A percentile compares a stretch with the other conserved stretches of the same genome.
These are phyloP conservation scores for Cicer arietinum DNA, from an alignment of 306 rosid species.

Conservation along the genomic window DNA sequence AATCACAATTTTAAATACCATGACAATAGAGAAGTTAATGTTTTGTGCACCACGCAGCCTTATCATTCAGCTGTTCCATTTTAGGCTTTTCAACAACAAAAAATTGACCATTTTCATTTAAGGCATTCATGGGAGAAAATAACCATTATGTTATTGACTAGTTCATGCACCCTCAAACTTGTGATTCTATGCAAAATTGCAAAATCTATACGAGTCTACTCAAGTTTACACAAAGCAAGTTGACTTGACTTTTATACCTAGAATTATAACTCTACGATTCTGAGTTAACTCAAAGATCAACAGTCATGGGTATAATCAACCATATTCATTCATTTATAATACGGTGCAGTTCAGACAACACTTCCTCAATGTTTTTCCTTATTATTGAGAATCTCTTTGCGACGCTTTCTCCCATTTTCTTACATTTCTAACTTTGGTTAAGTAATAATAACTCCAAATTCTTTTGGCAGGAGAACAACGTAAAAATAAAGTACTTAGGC, in stretches of 20 bases:
- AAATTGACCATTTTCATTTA: neutral
- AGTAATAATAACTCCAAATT: neutral
- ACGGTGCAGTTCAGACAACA: constrained; percentile 1
- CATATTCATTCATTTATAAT: neutral
- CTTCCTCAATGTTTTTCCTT: neutral
- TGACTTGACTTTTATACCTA: neutral
- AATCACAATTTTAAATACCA: neutral
- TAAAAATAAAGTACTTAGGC: neutral
- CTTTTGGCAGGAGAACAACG: neutral
- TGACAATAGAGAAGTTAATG: neutral
- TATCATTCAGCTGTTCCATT: neutral
- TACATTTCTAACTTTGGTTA: neutral
- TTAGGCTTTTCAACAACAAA: neutral
- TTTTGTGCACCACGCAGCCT: neutral
- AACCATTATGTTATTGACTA: neutral
- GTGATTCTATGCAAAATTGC: neutral
- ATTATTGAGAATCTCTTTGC: neutral
- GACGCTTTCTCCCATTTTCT: neutral
- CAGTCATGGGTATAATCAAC: constrained; percentile 6
- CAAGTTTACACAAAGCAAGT: neutral
- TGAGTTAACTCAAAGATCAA: neutral
- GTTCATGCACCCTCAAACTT: neutral
- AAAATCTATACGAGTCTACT: neutral
- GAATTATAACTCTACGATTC: neutral
- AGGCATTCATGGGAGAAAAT: constrained; percentile 3